These are phyloP conservation scores for Agaricus subrufescens DNA, from an alignment of 768 basidiomycete species.

Conservation along the genomic window DNA sequence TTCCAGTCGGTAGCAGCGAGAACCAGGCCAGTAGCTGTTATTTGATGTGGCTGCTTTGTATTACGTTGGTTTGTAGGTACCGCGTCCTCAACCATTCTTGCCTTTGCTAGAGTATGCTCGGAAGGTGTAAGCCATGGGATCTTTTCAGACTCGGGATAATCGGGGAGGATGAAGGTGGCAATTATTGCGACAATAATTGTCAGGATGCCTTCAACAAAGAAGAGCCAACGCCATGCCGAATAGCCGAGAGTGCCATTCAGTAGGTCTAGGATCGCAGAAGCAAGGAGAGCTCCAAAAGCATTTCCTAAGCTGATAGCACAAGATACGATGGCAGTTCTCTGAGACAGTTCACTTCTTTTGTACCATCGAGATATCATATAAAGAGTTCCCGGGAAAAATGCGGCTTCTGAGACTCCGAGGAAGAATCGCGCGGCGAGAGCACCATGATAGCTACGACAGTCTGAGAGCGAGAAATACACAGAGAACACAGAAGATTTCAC, in stretches of 20 bases:
- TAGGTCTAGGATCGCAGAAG: conserved; percentile 66
- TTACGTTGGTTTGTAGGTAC: conserved; percentile 12
- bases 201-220: conserved; percentile 61
- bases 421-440: conserved; percentile 68
- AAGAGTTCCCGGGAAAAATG: conserved; percentile 67
- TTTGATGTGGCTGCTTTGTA: not conserved
- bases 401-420: conserved; percentile 67
- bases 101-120: conserved; percentile 51
- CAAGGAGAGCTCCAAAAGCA: conserved; percentile 77
- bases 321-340: conserved; percentile 60
- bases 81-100: conserved; percentile 59
- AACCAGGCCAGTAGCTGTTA: conserved; percentile 34
- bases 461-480: not conserved
- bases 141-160: conserved; percentile 54
- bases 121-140: conserved; percentile 51
- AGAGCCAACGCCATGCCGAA: conserved; percentile 77
- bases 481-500: not conserved
- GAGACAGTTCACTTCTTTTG: conserved; percentile 63
- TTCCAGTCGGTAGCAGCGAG: conserved; percentile 67
- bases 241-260: conserved; percentile 69
- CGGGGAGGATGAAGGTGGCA: conserved; percentile 65
- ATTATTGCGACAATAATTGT: conserved; percentile 46
- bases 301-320: conserved; percentile 76
- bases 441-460: conserved; percentile 47
- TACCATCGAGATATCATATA: conserved; percentile 71